Conservation (phyloP, 73 alveolate species). For the Symbiodinium natans region DNA sequence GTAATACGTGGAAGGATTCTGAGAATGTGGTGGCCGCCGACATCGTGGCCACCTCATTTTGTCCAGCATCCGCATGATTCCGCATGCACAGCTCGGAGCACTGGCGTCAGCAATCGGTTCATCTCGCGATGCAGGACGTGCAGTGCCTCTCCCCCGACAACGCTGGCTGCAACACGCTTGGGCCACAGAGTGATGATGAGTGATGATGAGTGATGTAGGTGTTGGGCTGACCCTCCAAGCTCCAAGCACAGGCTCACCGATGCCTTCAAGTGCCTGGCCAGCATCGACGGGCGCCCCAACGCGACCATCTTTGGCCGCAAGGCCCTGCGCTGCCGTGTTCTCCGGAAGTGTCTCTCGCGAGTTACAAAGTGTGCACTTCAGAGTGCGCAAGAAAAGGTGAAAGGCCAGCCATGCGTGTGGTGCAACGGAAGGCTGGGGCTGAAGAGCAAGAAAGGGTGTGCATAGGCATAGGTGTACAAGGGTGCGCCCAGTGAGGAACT, state of each 20-base stretch:
- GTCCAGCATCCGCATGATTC: not conserved
- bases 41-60: not conserved
- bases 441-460: too few relatives aligned
- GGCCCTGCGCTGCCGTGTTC: not conserved
- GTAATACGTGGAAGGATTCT: not conserved
- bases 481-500: too few relatives aligned
- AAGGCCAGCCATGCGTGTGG: slow-evolving; percentile 3
- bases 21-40: not conserved
- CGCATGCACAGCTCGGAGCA: too few relatives aligned
- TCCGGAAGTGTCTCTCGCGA: not conserved
- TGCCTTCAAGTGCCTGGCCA: not conserved
- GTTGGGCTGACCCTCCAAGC: not conserved
- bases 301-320: not conserved
- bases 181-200: not conserved
- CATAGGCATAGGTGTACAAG: too few relatives aligned
- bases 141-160: slow-evolving; percentile 25
- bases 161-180: slow-evolving; percentile 42
- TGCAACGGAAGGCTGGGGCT: not conserved
- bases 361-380: not conserved
- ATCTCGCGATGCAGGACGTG: slow-evolving; percentile 20
- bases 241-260: not conserved
- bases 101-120: too few relatives aligned
- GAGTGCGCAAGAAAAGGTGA: not conserved
- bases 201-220: too few relatives aligned
- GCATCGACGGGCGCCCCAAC: slow-evolving; percentile 18